phyloP scores from a whole-genome alignment of 352 stramenopile genomes.

The Sclerospora graminicola region DNA sequence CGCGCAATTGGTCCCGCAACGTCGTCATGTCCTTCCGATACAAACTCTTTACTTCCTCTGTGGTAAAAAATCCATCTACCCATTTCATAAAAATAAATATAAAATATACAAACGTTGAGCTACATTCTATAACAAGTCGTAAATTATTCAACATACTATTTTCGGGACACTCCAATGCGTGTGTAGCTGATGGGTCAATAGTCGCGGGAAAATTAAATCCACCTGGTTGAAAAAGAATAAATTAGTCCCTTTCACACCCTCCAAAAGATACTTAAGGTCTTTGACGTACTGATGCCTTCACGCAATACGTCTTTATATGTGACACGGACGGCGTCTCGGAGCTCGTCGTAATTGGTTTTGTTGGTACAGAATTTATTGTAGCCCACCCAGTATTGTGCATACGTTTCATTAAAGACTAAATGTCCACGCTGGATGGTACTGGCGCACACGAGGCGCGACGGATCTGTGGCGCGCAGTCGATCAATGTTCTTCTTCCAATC shows the following conservation, averaged over 20 bases:
- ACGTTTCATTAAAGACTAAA: slow-evolving; percentile 83
- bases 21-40: slow-evolving; percentile 63
- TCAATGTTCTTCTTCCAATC: slow-evolving; percentile 86
- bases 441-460: slow-evolving; percentile 67
- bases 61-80: slow-evolving; percentile 45
- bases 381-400: slow-evolving; percentile 83
- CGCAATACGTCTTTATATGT: slow-evolving; percentile 64
- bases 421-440: slow-evolving; percentile 77
- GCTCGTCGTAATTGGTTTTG: slow-evolving; percentile 57
- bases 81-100: background rate
- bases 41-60: slow-evolving; percentile 50
- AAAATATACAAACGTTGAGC: background rate
- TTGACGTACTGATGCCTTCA: slow-evolving; percentile 63
- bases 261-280: slow-evolving; percentile 3
- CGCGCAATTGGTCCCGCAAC: slow-evolving; percentile 47
- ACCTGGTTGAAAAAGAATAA: slow-evolving; percentile 17
- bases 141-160: slow-evolving; percentile 28
- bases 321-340: slow-evolving; percentile 56
- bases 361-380: slow-evolving; percentile 83
- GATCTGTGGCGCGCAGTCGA: slow-evolving; percentile 61
- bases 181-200: slow-evolving; percentile 50
- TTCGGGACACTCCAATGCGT: slow-evolving; percentile 45
- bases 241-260: background rate
- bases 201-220: slow-evolving; percentile 51
- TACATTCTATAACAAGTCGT: background rate